Evolutionary conservation across 2,329 filamentous ascomycete species (phyloP), one percentile per base, ranked within the genome.

Genomic region (Apiospora marii): DNA sequence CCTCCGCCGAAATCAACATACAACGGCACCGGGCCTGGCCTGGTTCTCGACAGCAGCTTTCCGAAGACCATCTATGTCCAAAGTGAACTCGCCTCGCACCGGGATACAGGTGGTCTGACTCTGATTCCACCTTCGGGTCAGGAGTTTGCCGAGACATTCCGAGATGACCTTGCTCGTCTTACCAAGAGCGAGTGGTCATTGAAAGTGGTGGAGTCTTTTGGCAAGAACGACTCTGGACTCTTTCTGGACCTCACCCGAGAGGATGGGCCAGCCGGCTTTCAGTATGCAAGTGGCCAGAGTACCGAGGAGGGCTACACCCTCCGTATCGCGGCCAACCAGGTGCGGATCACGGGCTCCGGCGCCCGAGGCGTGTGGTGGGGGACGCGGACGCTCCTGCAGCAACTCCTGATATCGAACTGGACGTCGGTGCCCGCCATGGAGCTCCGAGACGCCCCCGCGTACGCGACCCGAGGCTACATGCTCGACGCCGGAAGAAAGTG

Each of bases 231-330:
- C 8, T 78, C 78, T 1, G 86, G 87, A 0, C 85, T 89, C 14
- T 79, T 86, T 14, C 80, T 89, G 1, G 82, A 83, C 16, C 74
- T 75, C 0, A 82, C 82, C 68, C 75, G 76, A 77, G 69, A 76
- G 77, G 69, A 74, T 74, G 14, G 76, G 10, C 13, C 69, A 14
- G 75, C 75, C 2, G 69, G 78, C 0, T 77, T 87, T 27, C 82
- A 80, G 0, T 88, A 89, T 58, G 84, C 88, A 71, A 83, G 86
- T 77, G 86, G 86, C 0, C 74, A 77, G 0, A 58, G 76, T 0
- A 88, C 84, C 0, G 84, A 87, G 68, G 87, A 89, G 77, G 87
- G 84, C 1, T 89, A 89, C 71, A 81, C 83, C 53, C 74, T 89
- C 0, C 79, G 82, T 19, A 77, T 88, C 7, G 73, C 76, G 2